These are phyloP conservation scores for Pyronema omphalodes DNA, from an alignment of 495 filamentous ascomycete genomes.

Conservation along the genomic window DNA sequence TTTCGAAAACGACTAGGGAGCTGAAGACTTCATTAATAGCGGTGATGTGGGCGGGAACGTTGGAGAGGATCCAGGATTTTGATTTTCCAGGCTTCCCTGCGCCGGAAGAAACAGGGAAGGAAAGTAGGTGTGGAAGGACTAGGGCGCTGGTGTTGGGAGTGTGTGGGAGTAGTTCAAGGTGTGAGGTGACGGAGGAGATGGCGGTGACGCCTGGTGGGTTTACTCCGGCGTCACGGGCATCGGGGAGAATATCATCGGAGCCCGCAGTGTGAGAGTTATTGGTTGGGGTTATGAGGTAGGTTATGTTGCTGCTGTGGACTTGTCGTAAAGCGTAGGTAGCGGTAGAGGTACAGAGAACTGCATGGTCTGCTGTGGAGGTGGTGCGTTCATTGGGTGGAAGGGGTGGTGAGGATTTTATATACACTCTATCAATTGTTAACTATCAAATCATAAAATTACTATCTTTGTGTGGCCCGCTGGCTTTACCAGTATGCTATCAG, in stretches of 20 bases:
- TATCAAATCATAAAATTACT: too few species aligned
- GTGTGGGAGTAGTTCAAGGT: slow-evolving; percentile 16
- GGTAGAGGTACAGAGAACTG: slow-evolving; percentile 44
- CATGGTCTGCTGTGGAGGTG: slow-evolving; percentile 28
- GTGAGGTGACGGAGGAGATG: slow-evolving; percentile 9
- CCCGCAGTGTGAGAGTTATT: slow-evolving; percentile 8
- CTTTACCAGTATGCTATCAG: slow-evolving; percentile 48
- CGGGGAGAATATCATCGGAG: background rate
- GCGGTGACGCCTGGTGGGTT: slow-evolving; percentile 3
- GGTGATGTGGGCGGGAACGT: slow-evolving; percentile 30
- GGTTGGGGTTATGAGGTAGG: slow-evolving; percentile 42
- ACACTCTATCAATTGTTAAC: too few species aligned
- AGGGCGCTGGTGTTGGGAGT: background rate
- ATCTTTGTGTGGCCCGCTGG: slow-evolving; percentile 9
- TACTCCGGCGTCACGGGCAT: background rate
- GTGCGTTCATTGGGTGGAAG: background rate
- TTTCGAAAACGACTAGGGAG: slow-evolving; percentile 33
- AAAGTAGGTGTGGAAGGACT: slow-evolving; percentile 6
- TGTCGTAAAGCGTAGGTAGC: slow-evolving; percentile 49
- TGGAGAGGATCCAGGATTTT: slow-evolving; percentile 21
- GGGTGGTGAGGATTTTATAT: too few species aligned
- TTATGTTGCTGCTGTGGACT: slow-evolving; percentile 54
- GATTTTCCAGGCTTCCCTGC: background rate
- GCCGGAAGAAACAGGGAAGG: slow-evolving; percentile 1
- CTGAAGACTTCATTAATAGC: slow-evolving; percentile 34